Evolutionary conservation across 2,329 filamentous ascomycete genomes (phyloP).

Genomic region (Ophiocordyceps camponoti-rufipedis): DNA sequence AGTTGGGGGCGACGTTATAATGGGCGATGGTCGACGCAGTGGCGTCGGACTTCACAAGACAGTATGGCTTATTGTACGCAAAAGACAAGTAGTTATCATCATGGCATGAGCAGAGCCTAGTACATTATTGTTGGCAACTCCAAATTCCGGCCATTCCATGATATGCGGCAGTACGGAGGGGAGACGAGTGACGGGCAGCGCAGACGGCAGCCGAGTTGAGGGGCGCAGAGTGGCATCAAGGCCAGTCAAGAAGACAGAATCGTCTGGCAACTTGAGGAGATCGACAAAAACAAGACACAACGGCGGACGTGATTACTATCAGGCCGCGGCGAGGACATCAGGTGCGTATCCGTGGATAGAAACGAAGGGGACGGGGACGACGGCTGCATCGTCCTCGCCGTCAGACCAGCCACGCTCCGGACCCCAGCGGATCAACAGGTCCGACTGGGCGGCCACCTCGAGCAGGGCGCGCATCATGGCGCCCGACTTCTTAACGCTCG

Average conservation of each 20-base stretch:
- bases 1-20: constrained; percentile 38
- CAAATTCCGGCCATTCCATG: neutral
- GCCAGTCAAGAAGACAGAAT: neutral
- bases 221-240: neutral
- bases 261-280: too few species aligned
- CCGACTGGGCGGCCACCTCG: constrained; percentile 26
- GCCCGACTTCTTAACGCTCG: constrained; percentile 44
- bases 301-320: neutral
- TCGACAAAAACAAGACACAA: neutral
- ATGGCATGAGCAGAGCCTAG: neutral
- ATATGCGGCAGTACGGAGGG: neutral
- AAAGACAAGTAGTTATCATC: neutral
- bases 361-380: constrained; percentile 1
- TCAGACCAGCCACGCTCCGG: constrained; percentile 48
- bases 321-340: constrained; percentile 6
- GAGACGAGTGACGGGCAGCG: neutral
- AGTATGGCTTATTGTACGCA: neutral
- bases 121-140: neutral
- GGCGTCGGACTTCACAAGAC: too few species aligned
- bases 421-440: constrained; percentile 46
- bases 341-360: constrained; percentile 4
- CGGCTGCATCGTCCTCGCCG: constrained; percentile 18
- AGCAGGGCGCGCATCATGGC: constrained; percentile 46
- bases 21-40: too few species aligned
- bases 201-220: neutral